Evolutionary conservation across 164 flowering plant species (phyloP).

Genomic region (Pachysandra terminalis): DNA sequence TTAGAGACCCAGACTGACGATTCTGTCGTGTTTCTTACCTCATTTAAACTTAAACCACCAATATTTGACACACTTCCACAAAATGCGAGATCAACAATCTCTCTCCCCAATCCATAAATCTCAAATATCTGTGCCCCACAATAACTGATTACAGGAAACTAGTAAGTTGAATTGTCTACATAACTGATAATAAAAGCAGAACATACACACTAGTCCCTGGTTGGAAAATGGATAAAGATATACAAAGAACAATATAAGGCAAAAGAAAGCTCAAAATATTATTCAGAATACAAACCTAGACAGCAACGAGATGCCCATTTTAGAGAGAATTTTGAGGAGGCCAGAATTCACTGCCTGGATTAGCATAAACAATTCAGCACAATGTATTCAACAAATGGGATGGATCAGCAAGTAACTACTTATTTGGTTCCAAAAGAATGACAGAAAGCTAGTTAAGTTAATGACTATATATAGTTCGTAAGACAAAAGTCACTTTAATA

Average conservation of each 20-base stretch:
- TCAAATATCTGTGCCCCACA: constrained; percentile 99
- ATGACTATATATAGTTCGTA: not conserved
- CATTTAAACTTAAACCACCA: constrained; percentile 89
- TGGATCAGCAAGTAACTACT: not conserved
- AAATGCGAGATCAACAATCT: constrained; percentile 85
- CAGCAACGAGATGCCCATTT: constrained; percentile 98
- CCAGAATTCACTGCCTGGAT: constrained; percentile 91
- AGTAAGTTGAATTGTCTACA: constrained; percentile 7
- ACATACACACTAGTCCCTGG: not conserved
- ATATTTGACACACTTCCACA: constrained; percentile 84
- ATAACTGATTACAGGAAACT: constrained; percentile 49
- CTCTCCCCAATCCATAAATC: constrained; percentile 89
- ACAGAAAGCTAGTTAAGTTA: not conserved
- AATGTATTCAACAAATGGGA: not conserved
- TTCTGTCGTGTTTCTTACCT: constrained; percentile 45
- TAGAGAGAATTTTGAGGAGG: constrained; percentile 93
- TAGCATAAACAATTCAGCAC: constrained; percentile 6
- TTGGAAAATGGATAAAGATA: not conserved
- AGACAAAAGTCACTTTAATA: not conserved
- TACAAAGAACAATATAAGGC: not conserved
- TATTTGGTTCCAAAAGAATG: not conserved
- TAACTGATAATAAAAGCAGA: not conserved
- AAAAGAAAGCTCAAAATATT: not conserved
- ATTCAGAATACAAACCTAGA: constrained; percentile 55
- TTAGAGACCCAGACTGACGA: not conserved